These are phyloP conservation scores for Kappamyces sp. DNA, from an alignment of 192 early-diverging fungal species.

Conservation along the genomic window DNA sequence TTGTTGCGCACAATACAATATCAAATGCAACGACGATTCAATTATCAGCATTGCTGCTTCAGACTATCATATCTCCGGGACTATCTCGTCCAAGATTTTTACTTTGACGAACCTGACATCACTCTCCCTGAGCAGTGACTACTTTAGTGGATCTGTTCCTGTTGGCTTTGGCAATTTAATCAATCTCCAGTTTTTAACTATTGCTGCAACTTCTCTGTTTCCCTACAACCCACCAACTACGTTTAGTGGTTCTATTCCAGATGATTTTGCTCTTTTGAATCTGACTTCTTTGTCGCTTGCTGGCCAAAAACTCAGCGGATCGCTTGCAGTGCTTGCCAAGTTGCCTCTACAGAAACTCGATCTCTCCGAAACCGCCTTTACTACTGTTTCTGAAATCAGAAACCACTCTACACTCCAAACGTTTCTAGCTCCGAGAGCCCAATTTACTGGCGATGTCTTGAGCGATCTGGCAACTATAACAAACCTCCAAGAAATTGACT, in stretches of 20 bases:
- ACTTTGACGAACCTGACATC: neutral
- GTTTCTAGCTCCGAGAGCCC: neutral
- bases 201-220: neutral
- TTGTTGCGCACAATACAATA: neutral
- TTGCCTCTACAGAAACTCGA: neutral
- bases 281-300: slow-evolving; percentile 1
- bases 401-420: neutral
- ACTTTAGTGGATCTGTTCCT: neutral
- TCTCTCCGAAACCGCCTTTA: neutral
- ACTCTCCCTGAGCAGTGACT: neutral
- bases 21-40: neutral
- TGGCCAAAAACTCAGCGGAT: neutral
- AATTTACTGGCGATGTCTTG: slow-evolving; percentile 1
- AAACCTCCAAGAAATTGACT: neutral
- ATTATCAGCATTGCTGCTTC: neutral
- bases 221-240: neutral
- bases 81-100: neutral
- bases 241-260: neutral
- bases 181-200: neutral
- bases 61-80: neutral
- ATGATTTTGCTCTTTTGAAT: slow-evolving; percentile 1
- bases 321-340: neutral
- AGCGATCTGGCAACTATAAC: neutral
- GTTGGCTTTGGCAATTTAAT: neutral
- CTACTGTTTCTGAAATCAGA: neutral